Evolutionary conservation across 2,329 filamentous ascomycete genomes (phyloP).

Genomic region (Epichloe uncinata): DNA sequence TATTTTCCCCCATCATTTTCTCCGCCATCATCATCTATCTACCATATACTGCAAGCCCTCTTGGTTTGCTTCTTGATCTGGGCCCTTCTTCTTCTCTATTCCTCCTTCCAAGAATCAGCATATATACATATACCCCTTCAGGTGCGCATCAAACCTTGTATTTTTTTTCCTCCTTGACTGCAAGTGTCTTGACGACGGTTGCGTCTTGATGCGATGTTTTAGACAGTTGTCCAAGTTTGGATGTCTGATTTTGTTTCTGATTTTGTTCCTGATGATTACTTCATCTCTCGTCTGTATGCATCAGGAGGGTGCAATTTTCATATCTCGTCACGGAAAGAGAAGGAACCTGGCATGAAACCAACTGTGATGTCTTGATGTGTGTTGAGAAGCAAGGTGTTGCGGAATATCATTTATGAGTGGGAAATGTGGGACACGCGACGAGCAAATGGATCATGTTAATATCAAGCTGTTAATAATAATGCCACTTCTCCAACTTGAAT

Average conservation of each 20-base stretch:
- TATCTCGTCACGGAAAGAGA: neutral
- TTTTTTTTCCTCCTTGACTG: neutral
- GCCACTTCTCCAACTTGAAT: neutral
- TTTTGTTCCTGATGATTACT: neutral
- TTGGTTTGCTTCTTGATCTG: neutral
- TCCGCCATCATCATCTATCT: too few species aligned
- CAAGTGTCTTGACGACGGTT: neutral
- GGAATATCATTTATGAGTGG: constrained; percentile 1
- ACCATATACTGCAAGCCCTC: too few species aligned
- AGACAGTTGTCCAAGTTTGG: neutral
- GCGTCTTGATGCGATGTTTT: neutral
- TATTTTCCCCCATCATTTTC: neutral
- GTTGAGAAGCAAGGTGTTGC: neutral
- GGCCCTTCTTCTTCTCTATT: neutral
- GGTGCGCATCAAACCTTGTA: neutral
- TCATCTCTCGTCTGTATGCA: neutral
- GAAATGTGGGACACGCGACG: neutral
- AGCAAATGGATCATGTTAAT: constrained; percentile 1
- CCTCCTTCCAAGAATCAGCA: neutral
- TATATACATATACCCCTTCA: constrained; percentile 1
- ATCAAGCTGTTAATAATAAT: constrained; percentile 5
- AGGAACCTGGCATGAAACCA: neutral
- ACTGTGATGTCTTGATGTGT: neutral
- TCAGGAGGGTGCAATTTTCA: neutral
- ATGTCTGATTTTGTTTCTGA: too few species aligned